phyloP scores from a whole-genome alignment of 148 eudicot genomes.

The Rhododendron simsii region DNA sequence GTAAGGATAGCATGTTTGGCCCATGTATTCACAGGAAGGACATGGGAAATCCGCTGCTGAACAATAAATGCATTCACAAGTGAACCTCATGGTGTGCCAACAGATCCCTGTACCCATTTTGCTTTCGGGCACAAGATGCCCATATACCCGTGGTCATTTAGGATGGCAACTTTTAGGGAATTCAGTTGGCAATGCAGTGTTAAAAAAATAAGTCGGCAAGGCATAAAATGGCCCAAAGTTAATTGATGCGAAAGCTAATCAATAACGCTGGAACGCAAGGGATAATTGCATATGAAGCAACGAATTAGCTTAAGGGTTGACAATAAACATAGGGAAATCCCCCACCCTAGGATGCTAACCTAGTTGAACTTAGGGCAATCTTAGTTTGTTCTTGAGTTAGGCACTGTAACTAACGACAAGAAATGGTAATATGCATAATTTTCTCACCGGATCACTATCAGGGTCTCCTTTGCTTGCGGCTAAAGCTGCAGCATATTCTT shows the following conservation, averaged over 20 bases:
- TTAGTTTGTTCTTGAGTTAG: background rate
- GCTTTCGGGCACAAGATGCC: background rate
- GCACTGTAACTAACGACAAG: no score
- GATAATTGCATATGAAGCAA: background rate
- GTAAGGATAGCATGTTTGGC: background rate
- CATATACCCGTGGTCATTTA: background rate
- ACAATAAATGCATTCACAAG: background rate
- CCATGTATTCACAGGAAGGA: background rate
- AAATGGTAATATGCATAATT: background rate
- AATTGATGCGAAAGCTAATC: background rate
- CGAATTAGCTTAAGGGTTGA: background rate
- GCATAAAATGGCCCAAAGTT: background rate
- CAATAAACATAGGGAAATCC: background rate
- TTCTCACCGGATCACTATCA: slow-evolving; percentile 54
- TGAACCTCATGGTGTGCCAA: background rate
- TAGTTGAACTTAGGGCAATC: background rate
- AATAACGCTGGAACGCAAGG: background rate
- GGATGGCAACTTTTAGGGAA: background rate
- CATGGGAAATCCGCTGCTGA: background rate
- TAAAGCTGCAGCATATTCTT: slow-evolving; percentile 85
- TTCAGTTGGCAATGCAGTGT: background rate
- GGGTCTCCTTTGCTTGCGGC: slow-evolving; percentile 66
- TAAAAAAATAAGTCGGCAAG: background rate
- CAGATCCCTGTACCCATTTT: background rate
- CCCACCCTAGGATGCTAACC: background rate